Percentiles rank a stretch among this genome's conserved stretches.
Evolutionary conservation across 805 yeast genomes (phyloP).

Genomic region (Priceomyces castillae): DNA sequence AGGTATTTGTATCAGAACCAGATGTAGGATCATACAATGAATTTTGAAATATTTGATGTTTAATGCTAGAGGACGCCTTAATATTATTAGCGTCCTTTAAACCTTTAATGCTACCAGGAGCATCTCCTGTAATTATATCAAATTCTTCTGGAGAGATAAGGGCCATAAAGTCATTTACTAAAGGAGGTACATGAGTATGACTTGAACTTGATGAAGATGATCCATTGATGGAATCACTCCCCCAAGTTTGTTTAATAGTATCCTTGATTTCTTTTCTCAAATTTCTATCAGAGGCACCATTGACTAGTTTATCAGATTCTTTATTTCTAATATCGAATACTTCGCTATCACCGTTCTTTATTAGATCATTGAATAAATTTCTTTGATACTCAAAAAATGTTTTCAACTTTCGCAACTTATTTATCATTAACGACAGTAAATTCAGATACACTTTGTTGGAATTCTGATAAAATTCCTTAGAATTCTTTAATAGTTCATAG

Average conservation of each 20-base stretch:
- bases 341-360: constrained; percentile 14
- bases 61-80: constrained; percentile 16
- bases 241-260: constrained; percentile 16
- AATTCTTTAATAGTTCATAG: constrained; percentile 31
- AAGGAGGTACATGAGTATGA: neutral
- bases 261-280: constrained; percentile 29
- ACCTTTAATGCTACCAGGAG: constrained; percentile 24
- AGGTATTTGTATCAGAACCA: constrained; percentile 38
- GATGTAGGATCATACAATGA: constrained; percentile 40
- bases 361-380: constrained; percentile 21
- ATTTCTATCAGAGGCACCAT: constrained; percentile 27
- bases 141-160: constrained; percentile 36
- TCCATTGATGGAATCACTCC: neutral
- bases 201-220: neutral
- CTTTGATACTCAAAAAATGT: constrained; percentile 39
- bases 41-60: constrained; percentile 41
- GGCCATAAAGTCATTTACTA: constrained; percentile 43
- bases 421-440: constrained; percentile 26
- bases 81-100: constrained; percentile 14
- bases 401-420: constrained; percentile 37
- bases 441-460: constrained; percentile 33
- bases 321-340: constrained; percentile 21
- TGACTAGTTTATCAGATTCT: constrained; percentile 25
- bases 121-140: constrained; percentile 38
- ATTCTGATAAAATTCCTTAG: constrained; percentile 34